Conservation (phyloP, 805 yeast species). For the Ogataea methanolica region DNA sequence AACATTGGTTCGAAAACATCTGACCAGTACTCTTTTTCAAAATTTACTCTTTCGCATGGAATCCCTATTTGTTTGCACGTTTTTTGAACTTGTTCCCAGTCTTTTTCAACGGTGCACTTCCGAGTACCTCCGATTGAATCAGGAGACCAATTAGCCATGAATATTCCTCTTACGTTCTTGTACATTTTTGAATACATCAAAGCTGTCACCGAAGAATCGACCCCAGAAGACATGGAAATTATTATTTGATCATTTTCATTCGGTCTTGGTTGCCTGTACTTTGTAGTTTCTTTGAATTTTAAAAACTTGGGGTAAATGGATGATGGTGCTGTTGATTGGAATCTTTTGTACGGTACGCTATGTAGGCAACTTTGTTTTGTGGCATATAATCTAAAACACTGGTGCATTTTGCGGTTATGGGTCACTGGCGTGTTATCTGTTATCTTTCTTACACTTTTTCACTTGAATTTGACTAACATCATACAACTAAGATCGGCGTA, state of each 20-base stretch:
- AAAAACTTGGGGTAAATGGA: background rate
- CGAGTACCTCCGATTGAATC: conserved; percentile 25
- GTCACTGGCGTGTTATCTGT: too few relatives aligned
- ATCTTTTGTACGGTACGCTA: background rate
- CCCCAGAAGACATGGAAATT: conserved; percentile 96
- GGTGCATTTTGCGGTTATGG: too few relatives aligned
- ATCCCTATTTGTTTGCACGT: conserved; percentile 60
- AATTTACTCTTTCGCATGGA: conserved; percentile 70
- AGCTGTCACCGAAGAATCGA: conserved; percentile 90
- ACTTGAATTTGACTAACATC: too few relatives aligned
- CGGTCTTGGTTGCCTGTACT: conserved; percentile 41
- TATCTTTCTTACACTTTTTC: too few relatives aligned
- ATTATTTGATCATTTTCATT: conserved; percentile 52
- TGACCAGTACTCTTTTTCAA: conserved; percentile 90
- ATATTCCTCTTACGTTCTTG: conserved; percentile 69
- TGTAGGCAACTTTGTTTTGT: too few relatives aligned
- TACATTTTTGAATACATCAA: conserved; percentile 43
- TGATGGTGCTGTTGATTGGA: background rate
- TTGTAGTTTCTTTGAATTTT: conserved; percentile 5
- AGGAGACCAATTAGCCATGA: conserved; percentile 88
- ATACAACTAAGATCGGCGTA: too few relatives aligned
- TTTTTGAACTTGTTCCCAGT: conserved; percentile 78
- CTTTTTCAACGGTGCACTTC: conserved; percentile 71
- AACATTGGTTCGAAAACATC: conserved; percentile 94
- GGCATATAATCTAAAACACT: too few relatives aligned